Percentiles rank a stretch among this genome's conserved stretches.
phyloP scores from a whole-genome alignment of 768 basidiomycete species.

The Agaricus sinodeliciosus region DNA sequence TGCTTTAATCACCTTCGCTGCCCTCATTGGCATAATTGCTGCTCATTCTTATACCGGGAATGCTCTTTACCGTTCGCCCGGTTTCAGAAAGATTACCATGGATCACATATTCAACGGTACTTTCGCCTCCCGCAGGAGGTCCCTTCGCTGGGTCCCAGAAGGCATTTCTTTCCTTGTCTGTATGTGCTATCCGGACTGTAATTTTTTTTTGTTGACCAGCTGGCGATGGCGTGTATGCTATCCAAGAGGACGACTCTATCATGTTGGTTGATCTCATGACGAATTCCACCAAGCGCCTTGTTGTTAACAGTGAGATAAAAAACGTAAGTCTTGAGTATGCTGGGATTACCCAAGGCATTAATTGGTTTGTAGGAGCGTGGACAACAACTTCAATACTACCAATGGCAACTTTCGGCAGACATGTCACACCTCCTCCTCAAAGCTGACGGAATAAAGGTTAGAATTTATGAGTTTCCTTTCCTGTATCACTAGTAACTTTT shows the following conservation, averaged over 20 bases:
- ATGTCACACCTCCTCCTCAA: slow-evolving; percentile 86
- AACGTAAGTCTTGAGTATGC: slow-evolving; percentile 40
- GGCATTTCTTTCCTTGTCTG: slow-evolving; percentile 36
- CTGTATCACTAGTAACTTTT: slow-evolving; percentile 1
- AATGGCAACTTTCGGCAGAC: slow-evolving; percentile 86
- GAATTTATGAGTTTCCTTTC: neutral
- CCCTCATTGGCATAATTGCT: slow-evolving; percentile 70
- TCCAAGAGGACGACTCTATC: slow-evolving; percentile 55
- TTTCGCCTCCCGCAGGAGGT: slow-evolving; percentile 42
- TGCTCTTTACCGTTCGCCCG: slow-evolving; percentile 40
- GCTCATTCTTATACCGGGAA: slow-evolving; percentile 64
- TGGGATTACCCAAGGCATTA: neutral
- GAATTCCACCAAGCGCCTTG: slow-evolving; percentile 58
- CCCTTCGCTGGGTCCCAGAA: slow-evolving; percentile 85
- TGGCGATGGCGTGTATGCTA: slow-evolving; percentile 89
- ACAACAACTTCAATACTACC: slow-evolving; percentile 36
- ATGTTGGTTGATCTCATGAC: slow-evolving; percentile 76
- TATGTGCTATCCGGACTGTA: neutral
- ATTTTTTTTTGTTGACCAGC: slow-evolving; percentile 39
- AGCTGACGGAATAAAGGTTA: slow-evolving; percentile 65
- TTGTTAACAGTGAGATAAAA: slow-evolving; percentile 50
- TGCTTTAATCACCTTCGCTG: slow-evolving; percentile 53
- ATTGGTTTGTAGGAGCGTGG: slow-evolving; percentile 44
- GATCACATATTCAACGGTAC: slow-evolving; percentile 94
- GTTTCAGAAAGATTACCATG: slow-evolving; percentile 67